phyloP scores from a whole-genome alignment of 1,284 basidiomycete species.

The Cryptococcus hybrid region DNA sequence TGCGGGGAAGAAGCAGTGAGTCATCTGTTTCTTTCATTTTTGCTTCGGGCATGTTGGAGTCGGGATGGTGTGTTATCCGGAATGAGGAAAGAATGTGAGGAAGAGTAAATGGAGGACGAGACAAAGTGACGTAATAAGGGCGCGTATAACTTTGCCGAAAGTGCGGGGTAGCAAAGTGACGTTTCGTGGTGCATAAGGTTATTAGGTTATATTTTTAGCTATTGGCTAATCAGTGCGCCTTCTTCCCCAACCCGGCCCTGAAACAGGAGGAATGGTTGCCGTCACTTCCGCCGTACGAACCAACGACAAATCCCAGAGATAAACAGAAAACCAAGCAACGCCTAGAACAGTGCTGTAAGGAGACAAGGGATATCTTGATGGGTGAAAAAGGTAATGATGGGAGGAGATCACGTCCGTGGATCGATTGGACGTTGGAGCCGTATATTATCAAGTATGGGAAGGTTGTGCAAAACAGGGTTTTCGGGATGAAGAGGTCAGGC shows the following conservation, averaged over 20 bases:
- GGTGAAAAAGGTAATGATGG: neutral
- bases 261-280: constrained; percentile 26
- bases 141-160: neutral
- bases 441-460: neutral
- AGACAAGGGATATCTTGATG: neutral
- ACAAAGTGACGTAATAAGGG: too few species aligned
- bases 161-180: neutral
- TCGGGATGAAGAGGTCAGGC: neutral
- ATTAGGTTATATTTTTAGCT: neutral
- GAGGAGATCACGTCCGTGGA: neutral
- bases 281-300: constrained; percentile 22
- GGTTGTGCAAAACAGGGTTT: neutral
- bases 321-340: constrained; percentile 6
- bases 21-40: neutral
- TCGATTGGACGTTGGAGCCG: neutral
- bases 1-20: neutral
- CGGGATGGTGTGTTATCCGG: too few species aligned
- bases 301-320: constrained; percentile 24
- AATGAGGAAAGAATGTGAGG: too few species aligned
- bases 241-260: neutral
- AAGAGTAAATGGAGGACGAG: too few species aligned
- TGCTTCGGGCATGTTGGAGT: too few species aligned
- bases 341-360: neutral
- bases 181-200: too few species aligned
- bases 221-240: neutral